These are phyloP conservation scores for Kodamaea alishanica DNA, from an alignment of 1,139 yeast genomes.

Conservation along the genomic window DNA sequence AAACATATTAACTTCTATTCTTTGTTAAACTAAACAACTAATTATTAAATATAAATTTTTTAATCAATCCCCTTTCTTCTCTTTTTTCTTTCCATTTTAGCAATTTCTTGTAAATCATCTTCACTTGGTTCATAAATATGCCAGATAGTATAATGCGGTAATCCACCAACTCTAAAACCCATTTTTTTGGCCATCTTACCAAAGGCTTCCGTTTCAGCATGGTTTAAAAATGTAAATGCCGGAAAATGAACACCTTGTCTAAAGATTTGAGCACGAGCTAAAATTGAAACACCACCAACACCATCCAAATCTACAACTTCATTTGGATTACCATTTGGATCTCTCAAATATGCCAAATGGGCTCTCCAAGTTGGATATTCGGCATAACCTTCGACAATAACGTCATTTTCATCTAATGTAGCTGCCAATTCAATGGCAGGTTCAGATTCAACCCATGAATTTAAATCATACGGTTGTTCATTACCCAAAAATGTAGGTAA, in stretches of 20 bases:
- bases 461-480: constrained; percentile 82
- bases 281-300: constrained; percentile 84
- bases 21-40: constrained; percentile 1
- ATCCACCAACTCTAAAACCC: constrained; percentile 80
- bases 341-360: constrained; percentile 72
- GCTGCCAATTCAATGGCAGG: constrained; percentile 66
- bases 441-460: constrained; percentile 83
- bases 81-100: constrained; percentile 66
- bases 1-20: background rate
- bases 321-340: constrained; percentile 57
- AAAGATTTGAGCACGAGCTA: constrained; percentile 79
- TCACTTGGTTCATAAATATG: constrained; percentile 87
- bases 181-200: constrained; percentile 81
- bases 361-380: constrained; percentile 89
- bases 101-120: constrained; percentile 77
- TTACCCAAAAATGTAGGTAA: constrained; percentile 70
- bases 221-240: constrained; percentile 82
- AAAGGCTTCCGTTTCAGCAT: constrained; percentile 91
- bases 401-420: constrained; percentile 73
- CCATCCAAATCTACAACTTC: constrained; percentile 78
- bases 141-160: constrained; percentile 90
- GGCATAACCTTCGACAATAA: constrained; percentile 87
- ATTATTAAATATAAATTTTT: background rate
- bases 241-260: constrained; percentile 84
- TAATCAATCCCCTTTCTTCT: constrained; percentile 36